A percentile compares a stretch with the other conserved stretches of the same genome.
Evolutionary conservation across 495 filamentous ascomycete genomes (phyloP).

Genomic region (Daldinia decipiens): DNA sequence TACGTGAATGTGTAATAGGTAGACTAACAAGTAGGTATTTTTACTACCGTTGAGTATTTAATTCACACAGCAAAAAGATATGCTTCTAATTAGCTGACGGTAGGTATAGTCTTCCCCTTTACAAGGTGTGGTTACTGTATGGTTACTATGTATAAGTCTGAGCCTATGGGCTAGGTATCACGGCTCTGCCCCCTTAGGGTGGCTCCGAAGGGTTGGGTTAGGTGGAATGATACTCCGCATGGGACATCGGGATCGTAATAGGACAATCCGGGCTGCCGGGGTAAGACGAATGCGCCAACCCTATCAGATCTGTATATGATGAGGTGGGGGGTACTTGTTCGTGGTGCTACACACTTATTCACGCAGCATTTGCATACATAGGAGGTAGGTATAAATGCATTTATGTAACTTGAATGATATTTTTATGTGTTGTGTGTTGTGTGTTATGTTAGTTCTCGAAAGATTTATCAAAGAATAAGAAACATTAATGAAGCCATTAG

Average conservation of each 20-base stretch:
- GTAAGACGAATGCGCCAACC: neutral
- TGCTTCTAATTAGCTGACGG: neutral
- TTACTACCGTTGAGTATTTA: too few relatives aligned
- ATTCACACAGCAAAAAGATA: neutral
- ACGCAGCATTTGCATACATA: neutral
- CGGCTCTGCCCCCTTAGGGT: too few relatives aligned
- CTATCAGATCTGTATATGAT: neutral
- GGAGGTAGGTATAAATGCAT: neutral
- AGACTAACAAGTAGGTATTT: neutral
- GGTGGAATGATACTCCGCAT: neutral
- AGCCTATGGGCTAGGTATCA: neutral
- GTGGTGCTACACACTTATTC: neutral
- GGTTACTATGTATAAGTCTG: too few relatives aligned
- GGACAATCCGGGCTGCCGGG: neutral
- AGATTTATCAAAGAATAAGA: conserved; percentile 1
- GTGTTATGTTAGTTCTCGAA: neutral
- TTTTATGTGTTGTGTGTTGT: neutral
- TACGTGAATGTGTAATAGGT: neutral
- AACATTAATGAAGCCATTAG: neutral
- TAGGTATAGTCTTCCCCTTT: neutral
- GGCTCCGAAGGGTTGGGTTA: too few relatives aligned
- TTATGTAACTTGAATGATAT: neutral
- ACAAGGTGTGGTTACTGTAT: neutral
- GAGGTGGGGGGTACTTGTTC: neutral
- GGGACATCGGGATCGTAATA: neutral